Conservation (phyloP, 2,329 filamentous ascomycete species). For the Diaporthe caulivora region DNA sequence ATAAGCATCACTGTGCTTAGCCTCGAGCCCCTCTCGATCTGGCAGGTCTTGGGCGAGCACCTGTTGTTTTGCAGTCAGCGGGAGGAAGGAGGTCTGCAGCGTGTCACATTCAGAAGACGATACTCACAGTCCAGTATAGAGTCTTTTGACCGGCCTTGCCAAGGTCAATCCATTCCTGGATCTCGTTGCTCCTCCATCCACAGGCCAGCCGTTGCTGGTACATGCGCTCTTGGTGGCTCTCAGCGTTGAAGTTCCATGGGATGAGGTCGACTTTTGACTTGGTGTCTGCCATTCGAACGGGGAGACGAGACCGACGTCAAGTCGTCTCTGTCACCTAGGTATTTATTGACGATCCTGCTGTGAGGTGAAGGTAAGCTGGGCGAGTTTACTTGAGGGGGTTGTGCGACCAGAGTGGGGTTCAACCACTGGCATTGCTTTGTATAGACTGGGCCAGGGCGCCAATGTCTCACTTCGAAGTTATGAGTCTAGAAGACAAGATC, state of each 20-base stretch:
- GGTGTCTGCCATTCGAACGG: background rate
- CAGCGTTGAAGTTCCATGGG: conserved; percentile 57
- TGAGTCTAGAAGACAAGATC: background rate
- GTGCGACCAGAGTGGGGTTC: background rate
- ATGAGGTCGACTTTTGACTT: conserved; percentile 51
- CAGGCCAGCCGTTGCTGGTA: conserved; percentile 59
- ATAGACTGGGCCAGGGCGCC: background rate
- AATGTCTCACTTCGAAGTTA: background rate
- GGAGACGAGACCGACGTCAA: accelerated
- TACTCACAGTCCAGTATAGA: conserved; percentile 57
- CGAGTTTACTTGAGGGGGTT: background rate
- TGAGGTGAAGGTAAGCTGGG: background rate
- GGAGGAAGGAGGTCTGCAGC: background rate
- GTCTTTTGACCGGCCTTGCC: conserved; percentile 51
- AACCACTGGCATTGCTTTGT: background rate
- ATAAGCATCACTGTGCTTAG: conserved; percentile 47
- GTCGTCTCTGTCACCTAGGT: background rate
- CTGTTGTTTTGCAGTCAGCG: conserved; percentile 40
- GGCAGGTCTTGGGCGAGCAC: conserved; percentile 47
- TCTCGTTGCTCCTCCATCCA: conserved; percentile 56
- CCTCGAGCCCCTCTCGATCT: conserved; percentile 47
- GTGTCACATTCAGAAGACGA: accelerated
- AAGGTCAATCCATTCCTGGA: conserved; percentile 51
- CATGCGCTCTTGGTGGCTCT: conserved; percentile 55
- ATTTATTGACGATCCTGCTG: background rate